Conservation (phyloP, 2,329 filamentous ascomycete species). For the Xenoacremonium recifei region DNA sequence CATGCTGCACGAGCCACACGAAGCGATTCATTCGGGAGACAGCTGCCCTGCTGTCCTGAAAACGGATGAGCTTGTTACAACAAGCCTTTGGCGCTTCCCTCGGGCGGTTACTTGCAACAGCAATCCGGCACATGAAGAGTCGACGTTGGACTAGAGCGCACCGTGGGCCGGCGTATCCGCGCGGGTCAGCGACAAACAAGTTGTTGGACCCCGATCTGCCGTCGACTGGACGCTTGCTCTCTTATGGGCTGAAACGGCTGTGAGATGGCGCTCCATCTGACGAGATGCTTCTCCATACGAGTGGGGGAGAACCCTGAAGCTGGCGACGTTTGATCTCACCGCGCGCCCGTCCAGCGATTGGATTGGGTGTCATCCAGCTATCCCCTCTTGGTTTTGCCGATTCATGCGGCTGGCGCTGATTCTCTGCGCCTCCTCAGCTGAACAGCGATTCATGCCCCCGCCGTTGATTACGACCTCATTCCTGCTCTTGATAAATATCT, state of each 20-base stretch:
- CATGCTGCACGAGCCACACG: no score
- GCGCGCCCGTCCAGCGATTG: not conserved
- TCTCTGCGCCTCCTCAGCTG: not conserved
- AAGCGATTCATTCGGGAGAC: no score
- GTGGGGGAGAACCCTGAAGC: not conserved
- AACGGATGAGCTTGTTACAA: no score
- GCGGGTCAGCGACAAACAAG: no score
- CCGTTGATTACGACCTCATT: not conserved
- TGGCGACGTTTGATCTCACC: not conserved
- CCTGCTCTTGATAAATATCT: not conserved
- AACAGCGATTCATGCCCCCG: not conserved
- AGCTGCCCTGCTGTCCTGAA: no score
- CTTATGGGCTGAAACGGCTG: not conserved
- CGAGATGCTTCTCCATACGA: not conserved
- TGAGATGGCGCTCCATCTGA: not conserved
- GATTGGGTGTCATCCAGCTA: not conserved
- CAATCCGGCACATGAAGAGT: no score
- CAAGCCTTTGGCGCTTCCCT: no score
- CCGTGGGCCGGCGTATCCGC: no score
- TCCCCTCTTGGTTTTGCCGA: not conserved
- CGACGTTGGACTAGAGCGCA: no score
- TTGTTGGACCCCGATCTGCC: no score
- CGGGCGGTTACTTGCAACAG: no score
- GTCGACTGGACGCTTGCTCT: no score
- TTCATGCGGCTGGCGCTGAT: constrained; percentile 1